Evolutionary conservation across 208 protist species (phyloP).

Genomic region (Vickermania spadyakhi): DNA sequence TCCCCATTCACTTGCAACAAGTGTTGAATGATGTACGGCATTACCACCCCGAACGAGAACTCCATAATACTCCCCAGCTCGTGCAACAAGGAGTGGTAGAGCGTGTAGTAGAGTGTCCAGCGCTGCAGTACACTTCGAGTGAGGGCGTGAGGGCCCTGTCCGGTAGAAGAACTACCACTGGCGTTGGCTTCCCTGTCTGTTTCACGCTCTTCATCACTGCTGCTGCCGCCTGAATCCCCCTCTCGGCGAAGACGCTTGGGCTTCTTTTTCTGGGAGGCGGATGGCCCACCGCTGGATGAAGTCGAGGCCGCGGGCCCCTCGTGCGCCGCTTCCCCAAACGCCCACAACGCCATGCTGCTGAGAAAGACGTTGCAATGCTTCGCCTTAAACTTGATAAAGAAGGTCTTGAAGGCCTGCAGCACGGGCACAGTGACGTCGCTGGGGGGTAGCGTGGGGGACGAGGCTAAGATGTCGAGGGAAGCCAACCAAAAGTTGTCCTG

Average conservation of each 20-base stretch:
- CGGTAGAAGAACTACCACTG: constrained; percentile 7
- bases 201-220: constrained; percentile 6
- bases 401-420: constrained; percentile 65
- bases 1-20: not conserved
- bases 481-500: constrained; percentile 80
- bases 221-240: constrained; percentile 5
- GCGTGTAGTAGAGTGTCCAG: constrained; percentile 71
- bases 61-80: constrained; percentile 68
- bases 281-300: constrained; percentile 7
- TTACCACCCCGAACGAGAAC: constrained; percentile 58
- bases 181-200: too few species aligned
- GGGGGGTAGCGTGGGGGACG: constrained; percentile 40
- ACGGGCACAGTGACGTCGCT: constrained; percentile 58
- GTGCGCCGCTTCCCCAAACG: constrained; percentile 40
- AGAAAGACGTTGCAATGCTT: constrained; percentile 64
- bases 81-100: constrained; percentile 71
- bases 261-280: constrained; percentile 1
- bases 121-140: constrained; percentile 51
- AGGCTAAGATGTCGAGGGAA: constrained; percentile 57
- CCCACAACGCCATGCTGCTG: constrained; percentile 59
- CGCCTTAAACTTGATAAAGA: constrained; percentile 86
- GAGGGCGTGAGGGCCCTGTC: constrained; percentile 4
- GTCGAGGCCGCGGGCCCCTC: constrained; percentile 4
- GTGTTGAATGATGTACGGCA: constrained; percentile 31
- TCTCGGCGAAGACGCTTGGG: not conserved